Conservation (phyloP, 345 rosid genomes). For the Eucalyptus regnans region DNA sequence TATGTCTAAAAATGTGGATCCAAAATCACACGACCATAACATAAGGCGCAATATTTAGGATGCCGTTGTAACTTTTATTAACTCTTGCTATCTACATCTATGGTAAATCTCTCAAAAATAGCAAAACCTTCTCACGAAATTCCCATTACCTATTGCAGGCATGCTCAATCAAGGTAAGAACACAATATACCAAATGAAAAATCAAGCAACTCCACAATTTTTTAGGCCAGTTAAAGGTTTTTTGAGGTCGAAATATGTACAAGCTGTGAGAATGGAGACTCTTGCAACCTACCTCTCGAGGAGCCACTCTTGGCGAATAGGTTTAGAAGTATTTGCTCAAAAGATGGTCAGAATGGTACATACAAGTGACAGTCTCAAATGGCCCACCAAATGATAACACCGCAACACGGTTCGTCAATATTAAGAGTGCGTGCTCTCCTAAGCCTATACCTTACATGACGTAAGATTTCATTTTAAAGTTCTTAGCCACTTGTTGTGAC, state of each 20-base stretch:
- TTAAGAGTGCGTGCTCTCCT: too few species aligned
- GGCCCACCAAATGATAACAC: too few species aligned
- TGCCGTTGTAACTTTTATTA: background rate
- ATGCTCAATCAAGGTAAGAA: background rate
- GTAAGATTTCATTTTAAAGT: too few species aligned
- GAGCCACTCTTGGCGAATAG: too few species aligned
- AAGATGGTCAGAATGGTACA: too few species aligned
- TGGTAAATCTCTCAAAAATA: background rate
- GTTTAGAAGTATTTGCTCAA: too few species aligned
- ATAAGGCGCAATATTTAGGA: background rate
- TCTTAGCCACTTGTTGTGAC: too few species aligned
- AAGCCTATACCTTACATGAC: too few species aligned
- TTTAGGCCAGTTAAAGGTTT: background rate
- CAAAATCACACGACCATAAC: background rate
- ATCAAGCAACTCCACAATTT: background rate
- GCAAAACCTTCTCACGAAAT: background rate
- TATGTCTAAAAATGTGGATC: background rate
- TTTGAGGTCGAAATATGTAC: background rate
- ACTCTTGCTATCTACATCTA: background rate
- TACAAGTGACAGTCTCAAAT: too few species aligned
- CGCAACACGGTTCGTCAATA: too few species aligned
- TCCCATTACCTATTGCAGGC: background rate
- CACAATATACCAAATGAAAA: background rate
- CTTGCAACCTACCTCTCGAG: too few species aligned
- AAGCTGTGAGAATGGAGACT: too few species aligned